A percentile compares a stretch with the other conserved stretches of the same genome.
These are phyloP conservation scores for Gymnopus androsaceus DNA, from an alignment of 1,284 basidiomycete species.

Conservation along the genomic window DNA sequence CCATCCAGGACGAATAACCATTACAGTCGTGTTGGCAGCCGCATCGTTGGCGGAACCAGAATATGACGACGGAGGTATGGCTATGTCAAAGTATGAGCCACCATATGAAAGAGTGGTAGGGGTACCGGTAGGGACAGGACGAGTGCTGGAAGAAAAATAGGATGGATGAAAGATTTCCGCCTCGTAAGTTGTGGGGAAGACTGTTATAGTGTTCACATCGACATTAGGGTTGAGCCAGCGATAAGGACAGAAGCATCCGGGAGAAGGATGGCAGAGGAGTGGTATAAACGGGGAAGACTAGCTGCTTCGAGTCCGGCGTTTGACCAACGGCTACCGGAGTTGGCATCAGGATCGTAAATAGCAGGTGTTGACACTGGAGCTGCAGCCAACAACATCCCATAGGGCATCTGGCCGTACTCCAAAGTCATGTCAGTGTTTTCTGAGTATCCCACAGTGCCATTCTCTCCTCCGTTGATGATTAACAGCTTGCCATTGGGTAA, in stretches of 20 bases:
- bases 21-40: constrained; percentile 60
- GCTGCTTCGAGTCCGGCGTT: constrained; percentile 62
- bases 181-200: constrained; percentile 84
- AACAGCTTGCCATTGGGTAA: constrained; percentile 49
- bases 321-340: constrained; percentile 72
- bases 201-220: constrained; percentile 69
- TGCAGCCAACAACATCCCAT: constrained; percentile 59
- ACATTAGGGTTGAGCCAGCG: constrained; percentile 90
- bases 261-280: constrained; percentile 84
- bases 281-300: constrained; percentile 78
- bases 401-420: constrained; percentile 42
- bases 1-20: constrained; percentile 75
- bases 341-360: constrained; percentile 72
- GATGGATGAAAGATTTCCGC: constrained; percentile 87
- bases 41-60: constrained; percentile 69
- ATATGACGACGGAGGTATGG: constrained; percentile 62
- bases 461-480: constrained; percentile 66
- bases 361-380: constrained; percentile 71
- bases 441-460: constrained; percentile 62
- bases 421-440: constrained; percentile 39
- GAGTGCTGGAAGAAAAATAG: constrained; percentile 74
- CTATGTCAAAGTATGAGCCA: constrained; percentile 74
- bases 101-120: constrained; percentile 82
- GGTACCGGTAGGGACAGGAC: constrained; percentile 74
- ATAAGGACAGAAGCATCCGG: constrained; percentile 86